phyloP scores from a whole-genome alignment of 192 early-diverging fungal species.

The Podila epigama region DNA sequence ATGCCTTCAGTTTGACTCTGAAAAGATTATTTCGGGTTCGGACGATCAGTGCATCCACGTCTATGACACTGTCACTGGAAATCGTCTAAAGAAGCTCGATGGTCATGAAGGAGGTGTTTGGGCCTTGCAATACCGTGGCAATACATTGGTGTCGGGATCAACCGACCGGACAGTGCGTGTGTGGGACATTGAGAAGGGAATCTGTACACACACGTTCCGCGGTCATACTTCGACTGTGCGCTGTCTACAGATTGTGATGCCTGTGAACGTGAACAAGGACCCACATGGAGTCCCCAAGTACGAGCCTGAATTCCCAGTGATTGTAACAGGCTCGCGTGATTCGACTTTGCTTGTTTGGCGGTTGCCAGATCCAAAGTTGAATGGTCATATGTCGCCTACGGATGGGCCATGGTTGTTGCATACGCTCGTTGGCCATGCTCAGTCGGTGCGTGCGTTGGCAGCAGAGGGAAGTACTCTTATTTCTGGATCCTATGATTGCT shows the following conservation, averaged over 20 bases:
- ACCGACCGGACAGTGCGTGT: conserved; percentile 95
- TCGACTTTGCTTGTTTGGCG: conserved; percentile 93
- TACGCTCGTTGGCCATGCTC: conserved; percentile 84
- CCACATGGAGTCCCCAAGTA: conserved; percentile 49
- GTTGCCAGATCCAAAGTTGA: conserved; percentile 76
- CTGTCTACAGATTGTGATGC: conserved; percentile 89
- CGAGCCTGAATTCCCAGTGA: conserved; percentile 78
- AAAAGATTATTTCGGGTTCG: conserved; percentile 93
- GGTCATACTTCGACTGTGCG: conserved; percentile 96
- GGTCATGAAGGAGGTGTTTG: conserved; percentile 98
- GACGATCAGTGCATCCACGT: conserved; percentile 95
- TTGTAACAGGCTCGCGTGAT: conserved; percentile 96
- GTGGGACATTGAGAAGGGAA: conserved; percentile 93
- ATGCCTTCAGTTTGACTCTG: conserved; percentile 95
- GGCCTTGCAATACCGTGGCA: conserved; percentile 91
- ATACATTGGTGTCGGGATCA: conserved; percentile 91
- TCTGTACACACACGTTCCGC: conserved; percentile 92
- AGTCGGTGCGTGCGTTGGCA: conserved; percentile 93
- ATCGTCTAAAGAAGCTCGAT: conserved; percentile 69
- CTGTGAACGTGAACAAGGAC: conserved; percentile 62
- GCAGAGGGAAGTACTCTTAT: conserved; percentile 87
- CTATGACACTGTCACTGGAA: conserved; percentile 88
- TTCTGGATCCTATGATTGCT: conserved; percentile 91
- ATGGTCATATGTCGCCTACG: conserved; percentile 44
- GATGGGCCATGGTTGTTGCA: conserved; percentile 73